Base-by-base conservation (phyloP, 345 rosid species). In the Barbarea vulgaris region DNA sequence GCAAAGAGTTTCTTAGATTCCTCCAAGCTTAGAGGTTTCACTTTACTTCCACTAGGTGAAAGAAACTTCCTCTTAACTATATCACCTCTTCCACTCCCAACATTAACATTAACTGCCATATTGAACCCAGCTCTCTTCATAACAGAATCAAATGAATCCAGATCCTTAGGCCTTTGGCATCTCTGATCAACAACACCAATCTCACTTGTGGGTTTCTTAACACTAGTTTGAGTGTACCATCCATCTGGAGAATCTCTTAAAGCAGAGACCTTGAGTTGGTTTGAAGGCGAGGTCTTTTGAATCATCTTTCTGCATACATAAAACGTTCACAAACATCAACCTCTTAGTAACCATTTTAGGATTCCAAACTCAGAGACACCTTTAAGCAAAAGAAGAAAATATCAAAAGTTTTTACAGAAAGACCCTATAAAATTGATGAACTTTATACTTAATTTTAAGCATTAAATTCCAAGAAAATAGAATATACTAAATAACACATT, bases 81-180 rank as follows among this genome's bases (percentile, higher is more conserved):
- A 69, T 25, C 57, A 42, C 3, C 13, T 7, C 21, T 61, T 44
- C 56, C 37, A 28, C 11, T 62, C 4, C 63, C 48, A 75, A 10
- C n/a, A 30, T 3, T 14, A 27, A 34, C 21, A 58, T 7, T 66
- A 48, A 42, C 13, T 17, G 33, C 25, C 53, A 36, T 5, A 18
- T 31, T 17, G 14, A 69, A 69, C 2, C 74, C 69, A 41, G 79
- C 74, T 42, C 53, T 69, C 57, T 41, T 69, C 74, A 76, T 52
- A 5, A 62, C 15, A 47, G 46, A 36, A 76, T 52, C 64, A 7
- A 60, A 1, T 0, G 74, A 39, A 30, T 68, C 63, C 4, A 3
- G 58, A 65, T 74, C 66, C 3, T 34, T 25, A 24, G 24, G 21
- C 59, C n/a, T 59, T 15, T 54, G 10, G 63, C 41, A n/a, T 18